Base-by-base conservation (phyloP, 2,329 filamentous ascomycete species). In the Aureobasidium zeae region DNA sequence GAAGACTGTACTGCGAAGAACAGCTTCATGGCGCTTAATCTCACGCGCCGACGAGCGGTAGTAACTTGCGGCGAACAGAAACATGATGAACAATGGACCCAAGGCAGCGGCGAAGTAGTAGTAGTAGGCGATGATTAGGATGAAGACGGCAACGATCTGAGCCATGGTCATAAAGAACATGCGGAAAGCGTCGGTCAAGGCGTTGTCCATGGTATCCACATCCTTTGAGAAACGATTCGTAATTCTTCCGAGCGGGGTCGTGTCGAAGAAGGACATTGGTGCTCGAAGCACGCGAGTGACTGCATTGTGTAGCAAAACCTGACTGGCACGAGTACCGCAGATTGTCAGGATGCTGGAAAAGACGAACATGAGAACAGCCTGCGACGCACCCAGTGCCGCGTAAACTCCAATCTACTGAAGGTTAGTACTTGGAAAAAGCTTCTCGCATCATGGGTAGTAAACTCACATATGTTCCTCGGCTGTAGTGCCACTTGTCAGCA, bases 191-290 rank as follows among this genome's bases (percentile, higher is more conserved):
- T 95, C 89, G 0, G 83, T 83, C 31, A 95, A 67, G 46, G 80
- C 86, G 61, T 94, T 94, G 65, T 96, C 91, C 86, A 96, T 93
- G 45, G 91, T 86, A 57, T 95, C 86, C 29, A 96, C 84, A 57
- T 98, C 91, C 53, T 89, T 83, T 22, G 86, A 93, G 65, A 96
- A 96, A 12, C 91, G 84, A 61, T 96, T 96, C 16, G 87, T 94
- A 60, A 96, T 95, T 26, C 89, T 82, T 15, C 91, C 91, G 1
- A 96, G 73, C 0, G 91, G 91, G 1, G 91, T 96, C 0, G 91
- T 96, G 56, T 98, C 91, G 65, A 96, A 96, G 67, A 96, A 96
- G 4, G 84, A 83, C 86, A 82, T 81, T 1, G 79, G 79, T 3
- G 79, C 78, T 34, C 77, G 68, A 7, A 82, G 61, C 1, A 91